Conservation (phyloP, 1,139 yeast species). For the Groenewaldozyma auringiensis region DNA sequence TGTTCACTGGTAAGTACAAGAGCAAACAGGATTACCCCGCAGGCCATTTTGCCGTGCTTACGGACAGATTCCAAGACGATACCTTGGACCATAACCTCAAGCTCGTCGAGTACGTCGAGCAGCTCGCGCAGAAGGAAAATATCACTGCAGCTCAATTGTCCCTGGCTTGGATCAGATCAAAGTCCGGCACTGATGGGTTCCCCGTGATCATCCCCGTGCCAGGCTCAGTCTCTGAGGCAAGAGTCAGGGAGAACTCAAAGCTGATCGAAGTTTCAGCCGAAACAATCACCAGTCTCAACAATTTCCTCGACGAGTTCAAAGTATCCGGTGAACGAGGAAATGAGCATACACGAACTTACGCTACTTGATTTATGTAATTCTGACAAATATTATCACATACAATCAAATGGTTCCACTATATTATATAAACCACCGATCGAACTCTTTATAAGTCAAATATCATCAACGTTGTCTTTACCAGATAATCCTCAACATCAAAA, state of each 20-base stretch:
- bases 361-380: too few species aligned
- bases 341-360: not conserved
- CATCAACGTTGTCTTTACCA: not conserved
- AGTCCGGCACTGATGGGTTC: constrained; percentile 34
- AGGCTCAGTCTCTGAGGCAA: constrained; percentile 52
- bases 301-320: constrained; percentile 35
- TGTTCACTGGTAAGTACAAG: constrained; percentile 49
- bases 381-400: too few species aligned
- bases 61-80: constrained; percentile 57
- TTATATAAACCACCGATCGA: too few species aligned
- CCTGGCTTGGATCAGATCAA: constrained; percentile 55
- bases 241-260: constrained; percentile 54
- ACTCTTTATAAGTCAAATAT: not conserved
- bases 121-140: constrained; percentile 38
- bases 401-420: too few species aligned
- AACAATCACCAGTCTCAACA: constrained; percentile 42
- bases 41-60: constrained; percentile 46
- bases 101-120: constrained; percentile 41
- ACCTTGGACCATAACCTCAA: constrained; percentile 45
- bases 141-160: constrained; percentile 63
- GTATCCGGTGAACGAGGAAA: constrained; percentile 48
- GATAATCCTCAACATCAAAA: not conserved
- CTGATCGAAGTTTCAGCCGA: constrained; percentile 41
- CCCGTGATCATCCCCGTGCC: constrained; percentile 72
- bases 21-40: constrained; percentile 38